Evolutionary conservation across 2,329 filamentous ascomycete genomes (phyloP).

Genomic region (Calonectria pseudoturangicola): DNA sequence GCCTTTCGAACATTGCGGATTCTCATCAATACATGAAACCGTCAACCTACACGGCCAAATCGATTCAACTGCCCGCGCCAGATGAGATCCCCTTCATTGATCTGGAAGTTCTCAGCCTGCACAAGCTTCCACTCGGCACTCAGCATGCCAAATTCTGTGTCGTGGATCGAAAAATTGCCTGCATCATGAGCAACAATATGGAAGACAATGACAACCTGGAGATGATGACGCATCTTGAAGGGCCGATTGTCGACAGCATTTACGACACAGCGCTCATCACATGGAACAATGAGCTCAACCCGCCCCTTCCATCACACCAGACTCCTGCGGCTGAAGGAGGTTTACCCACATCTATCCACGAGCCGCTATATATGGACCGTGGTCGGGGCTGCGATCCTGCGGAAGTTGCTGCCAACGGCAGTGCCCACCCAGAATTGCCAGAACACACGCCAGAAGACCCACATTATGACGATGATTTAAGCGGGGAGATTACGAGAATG

Average conservation of each 20-base stretch:
- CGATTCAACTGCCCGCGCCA: conserved; percentile 76
- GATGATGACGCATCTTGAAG: conserved; percentile 86
- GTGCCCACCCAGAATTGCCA: conserved; percentile 57
- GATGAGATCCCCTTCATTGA: conserved; percentile 83
- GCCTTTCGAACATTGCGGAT: conserved; percentile 77
- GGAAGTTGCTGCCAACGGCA: not conserved
- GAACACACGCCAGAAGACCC: conserved; percentile 76
- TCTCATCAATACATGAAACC: conserved; percentile 77
- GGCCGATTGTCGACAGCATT: conserved; percentile 83
- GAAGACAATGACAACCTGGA: conserved; percentile 87
- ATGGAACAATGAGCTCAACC: conserved; percentile 77
- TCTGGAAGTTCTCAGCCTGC: conserved; percentile 83
- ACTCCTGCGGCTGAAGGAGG: conserved; percentile 27
- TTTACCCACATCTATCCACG: conserved; percentile 17
- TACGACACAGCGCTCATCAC: conserved; percentile 85
- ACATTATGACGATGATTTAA: conserved; percentile 78
- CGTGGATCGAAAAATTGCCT: conserved; percentile 81
- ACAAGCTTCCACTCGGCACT: conserved; percentile 81
- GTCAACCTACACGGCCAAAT: conserved; percentile 73
- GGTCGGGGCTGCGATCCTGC: not conserved
- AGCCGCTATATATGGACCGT: conserved; percentile 18
- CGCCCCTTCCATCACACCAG: conserved; percentile 37
- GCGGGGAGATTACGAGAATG: conserved; percentile 76
- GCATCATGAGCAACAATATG: conserved; percentile 87
- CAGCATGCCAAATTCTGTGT: conserved; percentile 88